Evolutionary conservation across 306 rosid species (phyloP).

Genomic region (Trifolium dubium): DNA sequence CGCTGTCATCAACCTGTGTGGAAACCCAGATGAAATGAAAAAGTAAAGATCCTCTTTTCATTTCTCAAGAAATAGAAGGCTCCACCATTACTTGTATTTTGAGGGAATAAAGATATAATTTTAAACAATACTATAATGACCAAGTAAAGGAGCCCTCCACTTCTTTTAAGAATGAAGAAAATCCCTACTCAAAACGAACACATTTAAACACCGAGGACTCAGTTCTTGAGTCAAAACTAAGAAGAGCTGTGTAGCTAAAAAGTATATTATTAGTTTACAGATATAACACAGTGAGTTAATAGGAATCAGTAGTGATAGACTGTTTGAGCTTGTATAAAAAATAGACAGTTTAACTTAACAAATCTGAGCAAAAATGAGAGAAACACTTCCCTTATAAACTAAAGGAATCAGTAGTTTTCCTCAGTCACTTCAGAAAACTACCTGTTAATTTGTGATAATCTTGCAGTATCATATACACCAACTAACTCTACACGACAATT

Average conservation of each 20-base stretch:
- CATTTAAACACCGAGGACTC: neutral
- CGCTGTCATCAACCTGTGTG: neutral
- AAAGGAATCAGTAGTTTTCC: slow-evolving; percentile 2
- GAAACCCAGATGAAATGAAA: no score
- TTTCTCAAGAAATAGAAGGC: no score
- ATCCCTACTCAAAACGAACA: neutral
- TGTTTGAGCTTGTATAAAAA: neutral
- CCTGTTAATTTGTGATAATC: neutral
- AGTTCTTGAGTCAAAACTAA: neutral
- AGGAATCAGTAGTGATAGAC: neutral
- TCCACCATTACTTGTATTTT: no score
- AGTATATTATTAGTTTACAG: neutral
- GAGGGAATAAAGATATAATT: no score
- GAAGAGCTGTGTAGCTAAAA: neutral
- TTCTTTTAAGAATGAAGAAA: no score
- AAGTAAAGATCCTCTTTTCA: no score
- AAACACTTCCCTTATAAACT: neutral
- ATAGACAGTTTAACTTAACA: neutral
- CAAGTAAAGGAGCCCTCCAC: no score
- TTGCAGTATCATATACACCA: neutral
- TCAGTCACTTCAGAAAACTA: neutral
- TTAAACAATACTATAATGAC: no score
- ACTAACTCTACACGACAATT: neutral
- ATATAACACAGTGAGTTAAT: neutral
- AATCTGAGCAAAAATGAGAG: neutral